Evolutionary conservation across 1,284 basidiomycete genomes (phyloP).

Genomic region (Moesziomyces sp.): DNA sequence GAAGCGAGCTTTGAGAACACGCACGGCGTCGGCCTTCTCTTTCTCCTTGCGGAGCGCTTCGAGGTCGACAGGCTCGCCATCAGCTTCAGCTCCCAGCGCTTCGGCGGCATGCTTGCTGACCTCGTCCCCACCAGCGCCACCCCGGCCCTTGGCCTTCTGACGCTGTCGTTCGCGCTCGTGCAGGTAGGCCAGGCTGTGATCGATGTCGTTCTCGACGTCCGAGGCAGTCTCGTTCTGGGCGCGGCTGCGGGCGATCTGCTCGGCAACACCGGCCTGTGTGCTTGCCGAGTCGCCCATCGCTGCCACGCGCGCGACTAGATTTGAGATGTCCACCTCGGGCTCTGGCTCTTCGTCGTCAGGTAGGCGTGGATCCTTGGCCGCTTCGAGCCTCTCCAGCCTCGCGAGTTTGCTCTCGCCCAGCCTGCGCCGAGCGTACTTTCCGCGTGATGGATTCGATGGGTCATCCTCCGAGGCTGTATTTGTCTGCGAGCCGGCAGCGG

Average conservation of each 20-base stretch:
- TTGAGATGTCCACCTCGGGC: conserved; percentile 62
- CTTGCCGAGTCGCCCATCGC: conserved; percentile 42
- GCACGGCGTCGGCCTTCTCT: conserved; percentile 56
- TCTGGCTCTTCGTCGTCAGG: conserved; percentile 54
- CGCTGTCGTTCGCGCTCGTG: conserved; percentile 45
- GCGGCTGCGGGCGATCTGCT: conserved; percentile 28
- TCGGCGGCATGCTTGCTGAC: conserved; percentile 3
- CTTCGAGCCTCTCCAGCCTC: conserved; percentile 44
- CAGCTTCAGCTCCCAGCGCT: conserved; percentile 23
- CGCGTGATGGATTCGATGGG: conserved; percentile 19
- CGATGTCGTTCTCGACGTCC: conserved; percentile 57
- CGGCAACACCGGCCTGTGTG: conserved; percentile 35
- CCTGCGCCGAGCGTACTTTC: conserved; percentile 54
- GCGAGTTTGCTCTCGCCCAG: conserved; percentile 57
- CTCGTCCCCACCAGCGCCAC: conserved; percentile 6
- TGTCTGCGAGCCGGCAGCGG: conserved; percentile 12
- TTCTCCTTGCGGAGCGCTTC: conserved; percentile 51
- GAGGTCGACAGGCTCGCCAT: conserved; percentile 41
- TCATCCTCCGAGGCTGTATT: conserved; percentile 11
- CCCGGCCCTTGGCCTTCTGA: conserved; percentile 37
- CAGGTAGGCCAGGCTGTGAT: conserved; percentile 52
- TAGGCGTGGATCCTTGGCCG: conserved; percentile 38
- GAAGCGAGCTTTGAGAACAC: conserved; percentile 51
- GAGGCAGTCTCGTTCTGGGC: conserved; percentile 43
- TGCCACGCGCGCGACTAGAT: conserved; percentile 52